These are phyloP conservation scores for Smittium culicis DNA, from an alignment of 371 early-diverging fungal species.

Conservation along the genomic window DNA sequence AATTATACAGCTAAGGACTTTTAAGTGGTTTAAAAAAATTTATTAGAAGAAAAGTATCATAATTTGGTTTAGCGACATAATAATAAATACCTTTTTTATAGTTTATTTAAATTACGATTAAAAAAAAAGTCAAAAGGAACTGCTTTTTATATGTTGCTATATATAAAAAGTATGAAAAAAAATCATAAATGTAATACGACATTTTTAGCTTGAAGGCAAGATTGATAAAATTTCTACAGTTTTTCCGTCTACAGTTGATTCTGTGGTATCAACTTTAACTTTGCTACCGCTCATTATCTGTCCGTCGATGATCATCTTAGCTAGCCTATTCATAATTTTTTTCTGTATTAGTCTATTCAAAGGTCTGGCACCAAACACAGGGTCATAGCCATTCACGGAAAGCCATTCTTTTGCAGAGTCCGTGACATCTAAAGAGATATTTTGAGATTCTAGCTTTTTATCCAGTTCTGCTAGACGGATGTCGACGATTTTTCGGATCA, in stretches of 20 bases:
- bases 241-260: not conserved
- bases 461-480: constrained; percentile 65
- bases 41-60: no score
- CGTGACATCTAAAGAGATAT: constrained; percentile 48
- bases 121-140: no score
- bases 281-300: constrained; percentile 48
- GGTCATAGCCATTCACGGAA: constrained; percentile 62
- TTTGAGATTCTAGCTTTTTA: no score
- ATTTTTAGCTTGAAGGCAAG: no score
- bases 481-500: constrained; percentile 66
- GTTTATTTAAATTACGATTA: no score
- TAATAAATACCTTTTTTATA: no score
- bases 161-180: no score
- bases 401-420: constrained; percentile 63
- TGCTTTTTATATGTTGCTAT: no score
- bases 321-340: constrained; percentile 61
- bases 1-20: no score
- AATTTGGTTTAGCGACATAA: no score
- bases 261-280: constrained; percentile 25
- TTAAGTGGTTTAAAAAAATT: no score
- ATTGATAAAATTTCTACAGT: not conserved
- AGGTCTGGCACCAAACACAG: constrained; percentile 74
- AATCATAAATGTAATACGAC: no score
- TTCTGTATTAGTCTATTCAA: constrained; percentile 72
- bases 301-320: constrained; percentile 60